phyloP scores from a whole-genome alignment of 352 stramenopile species.

The Globisporangium canariense region DNA sequence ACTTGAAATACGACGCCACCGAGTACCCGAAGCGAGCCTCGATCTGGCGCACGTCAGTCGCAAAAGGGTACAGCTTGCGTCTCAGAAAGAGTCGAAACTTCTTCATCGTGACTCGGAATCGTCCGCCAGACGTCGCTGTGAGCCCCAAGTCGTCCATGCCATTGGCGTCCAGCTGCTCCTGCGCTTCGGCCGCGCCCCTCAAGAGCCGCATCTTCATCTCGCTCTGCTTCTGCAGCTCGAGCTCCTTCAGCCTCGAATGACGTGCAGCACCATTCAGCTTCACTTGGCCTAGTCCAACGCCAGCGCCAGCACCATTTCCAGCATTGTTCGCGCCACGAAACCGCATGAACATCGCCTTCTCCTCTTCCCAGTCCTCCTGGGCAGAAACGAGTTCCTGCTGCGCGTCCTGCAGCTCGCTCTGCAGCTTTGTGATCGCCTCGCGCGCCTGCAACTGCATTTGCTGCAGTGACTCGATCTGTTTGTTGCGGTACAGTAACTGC shows the following conservation, averaged over 20 bases:
- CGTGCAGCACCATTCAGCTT: neutral
- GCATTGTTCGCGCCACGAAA: conserved; percentile 25
- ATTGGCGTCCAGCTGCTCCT: conserved; percentile 48
- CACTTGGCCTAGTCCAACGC: neutral
- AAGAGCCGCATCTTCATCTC: conserved; percentile 56
- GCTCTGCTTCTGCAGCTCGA: conserved; percentile 36
- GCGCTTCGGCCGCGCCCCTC: conserved; percentile 48
- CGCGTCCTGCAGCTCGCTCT: conserved; percentile 29
- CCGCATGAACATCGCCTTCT: conserved; percentile 43
- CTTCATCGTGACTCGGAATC: conserved; percentile 22
- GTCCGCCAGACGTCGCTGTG: neutral
- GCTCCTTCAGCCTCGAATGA: conserved; percentile 24
- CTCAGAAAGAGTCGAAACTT: conserved; percentile 30
- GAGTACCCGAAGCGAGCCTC: conserved; percentile 79
- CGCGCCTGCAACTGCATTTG: conserved; percentile 21
- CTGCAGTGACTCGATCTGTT: conserved; percentile 34
- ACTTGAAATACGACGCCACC: conserved; percentile 78
- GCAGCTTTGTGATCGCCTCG: conserved; percentile 28
- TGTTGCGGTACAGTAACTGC: conserved; percentile 37
- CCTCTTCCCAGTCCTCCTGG: conserved; percentile 67
- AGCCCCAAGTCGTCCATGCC: conserved; percentile 23
- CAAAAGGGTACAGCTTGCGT: conserved; percentile 45
- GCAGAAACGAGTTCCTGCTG: conserved; percentile 44
- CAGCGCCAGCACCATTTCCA: neutral
- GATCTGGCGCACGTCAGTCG: conserved; percentile 64